Evolutionary conservation across 805 yeast species (phyloP).

Genomic region (Starmera caribaea): DNA sequence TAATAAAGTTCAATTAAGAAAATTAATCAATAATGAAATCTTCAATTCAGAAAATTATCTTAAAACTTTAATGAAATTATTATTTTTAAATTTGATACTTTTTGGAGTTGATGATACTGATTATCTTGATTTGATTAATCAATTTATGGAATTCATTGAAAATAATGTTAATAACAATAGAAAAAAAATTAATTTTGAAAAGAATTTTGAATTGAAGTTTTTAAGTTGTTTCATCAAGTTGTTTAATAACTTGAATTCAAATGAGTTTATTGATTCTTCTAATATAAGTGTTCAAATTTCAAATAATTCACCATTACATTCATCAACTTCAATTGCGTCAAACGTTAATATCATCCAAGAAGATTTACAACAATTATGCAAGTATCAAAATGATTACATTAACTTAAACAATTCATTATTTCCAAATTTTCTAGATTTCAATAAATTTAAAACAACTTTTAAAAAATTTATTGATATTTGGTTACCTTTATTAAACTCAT

Average conservation of each 20-base stretch:
- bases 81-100: slow-evolving; percentile 11
- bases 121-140: slow-evolving; percentile 4
- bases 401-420: neutral
- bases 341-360: neutral
- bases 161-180: slow-evolving; percentile 14
- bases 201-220: slow-evolving; percentile 10
- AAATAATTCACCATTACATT: neutral
- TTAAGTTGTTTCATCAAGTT: slow-evolving; percentile 8
- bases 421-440: neutral
- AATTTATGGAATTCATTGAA: slow-evolving; percentile 13
- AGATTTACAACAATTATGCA: neutral
- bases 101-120: slow-evolving; percentile 9
- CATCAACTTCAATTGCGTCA: neutral
- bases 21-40: slow-evolving; percentile 12
- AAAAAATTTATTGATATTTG: slow-evolving; percentile 1
- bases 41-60: slow-evolving; percentile 17
- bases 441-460: neutral
- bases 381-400: neutral
- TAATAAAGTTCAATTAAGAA: slow-evolving; percentile 12
- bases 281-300: neutral
- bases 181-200: slow-evolving; percentile 17
- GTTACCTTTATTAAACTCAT: neutral
- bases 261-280: neutral
- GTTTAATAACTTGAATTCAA: slow-evolving; percentile 1
- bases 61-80: slow-evolving; percentile 10